These are phyloP conservation scores for Eucalyptus sideroxylon DNA, from an alignment of 345 rosid genomes.

Conservation along the genomic window DNA sequence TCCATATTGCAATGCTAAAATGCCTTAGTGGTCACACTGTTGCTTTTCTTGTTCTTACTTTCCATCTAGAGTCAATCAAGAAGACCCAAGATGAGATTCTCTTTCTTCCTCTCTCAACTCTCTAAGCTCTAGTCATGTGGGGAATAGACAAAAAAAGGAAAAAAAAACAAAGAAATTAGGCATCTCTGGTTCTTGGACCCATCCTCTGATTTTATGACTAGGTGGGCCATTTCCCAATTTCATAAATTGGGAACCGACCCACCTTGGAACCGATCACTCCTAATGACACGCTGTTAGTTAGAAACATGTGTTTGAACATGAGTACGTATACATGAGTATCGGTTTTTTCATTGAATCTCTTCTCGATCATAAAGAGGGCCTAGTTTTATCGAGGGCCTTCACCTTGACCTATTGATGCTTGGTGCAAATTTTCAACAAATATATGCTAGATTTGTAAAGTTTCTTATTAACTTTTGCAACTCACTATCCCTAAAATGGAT, in stretches of 20 bases:
- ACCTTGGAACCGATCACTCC: background rate
- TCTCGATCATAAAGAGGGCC: background rate
- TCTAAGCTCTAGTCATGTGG: no score
- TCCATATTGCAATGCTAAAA: background rate
- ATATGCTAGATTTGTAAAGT: background rate
- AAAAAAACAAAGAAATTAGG: background rate
- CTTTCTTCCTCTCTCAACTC: background rate
- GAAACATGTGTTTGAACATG: background rate
- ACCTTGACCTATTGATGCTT: background rate
- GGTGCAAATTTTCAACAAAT: background rate
- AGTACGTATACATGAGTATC: background rate
- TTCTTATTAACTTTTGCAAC: background rate
- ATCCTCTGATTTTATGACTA: no score
- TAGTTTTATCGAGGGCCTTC: background rate
- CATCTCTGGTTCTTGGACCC: background rate
- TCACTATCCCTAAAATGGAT: background rate
- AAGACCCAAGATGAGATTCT: background rate
- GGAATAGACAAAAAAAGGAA: background rate
- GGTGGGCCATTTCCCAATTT: background rate
- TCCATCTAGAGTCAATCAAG: background rate
- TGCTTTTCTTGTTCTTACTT: background rate
- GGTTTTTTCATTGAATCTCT: background rate
- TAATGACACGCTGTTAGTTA: rapidly evolving
- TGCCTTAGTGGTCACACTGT: background rate
- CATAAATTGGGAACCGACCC: background rate